Conservation (phyloP, 2,329 filamentous ascomycete genomes). For the Colletotrichum sidae region DNA sequence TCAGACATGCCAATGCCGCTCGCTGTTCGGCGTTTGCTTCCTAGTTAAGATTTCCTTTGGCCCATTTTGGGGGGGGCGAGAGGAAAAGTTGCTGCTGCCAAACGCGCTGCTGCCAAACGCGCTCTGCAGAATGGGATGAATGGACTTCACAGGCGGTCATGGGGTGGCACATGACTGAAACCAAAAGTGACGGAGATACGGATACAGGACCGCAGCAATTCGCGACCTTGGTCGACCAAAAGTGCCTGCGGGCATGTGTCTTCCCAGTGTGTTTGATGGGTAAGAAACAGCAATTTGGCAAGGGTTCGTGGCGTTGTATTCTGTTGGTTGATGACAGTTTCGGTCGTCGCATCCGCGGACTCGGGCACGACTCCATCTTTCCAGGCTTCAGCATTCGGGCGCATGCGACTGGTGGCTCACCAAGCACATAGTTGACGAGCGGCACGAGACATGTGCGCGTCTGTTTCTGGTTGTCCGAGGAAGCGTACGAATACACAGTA, state of each 20-base stretch:
- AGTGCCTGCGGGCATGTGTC: neutral
- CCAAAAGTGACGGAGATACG: too few species aligned
- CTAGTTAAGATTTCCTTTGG: too few species aligned
- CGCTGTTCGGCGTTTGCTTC: too few species aligned
- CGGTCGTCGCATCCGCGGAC: slow-evolving; percentile 18
- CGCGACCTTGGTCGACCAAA: too few species aligned
- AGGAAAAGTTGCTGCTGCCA: too few species aligned
- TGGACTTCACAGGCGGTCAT: too few species aligned
- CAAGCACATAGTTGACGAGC: slow-evolving; percentile 19
- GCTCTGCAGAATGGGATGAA: too few species aligned
- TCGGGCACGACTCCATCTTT: slow-evolving; percentile 32
- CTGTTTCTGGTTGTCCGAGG: neutral
- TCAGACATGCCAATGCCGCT: too few species aligned
- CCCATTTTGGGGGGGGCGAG: too few species aligned
- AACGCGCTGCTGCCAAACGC: too few species aligned
- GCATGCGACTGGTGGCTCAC: slow-evolving; percentile 22
- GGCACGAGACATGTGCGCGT: slow-evolving; percentile 16
- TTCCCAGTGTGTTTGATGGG: slow-evolving; percentile 9
- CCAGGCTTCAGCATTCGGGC: slow-evolving; percentile 34
- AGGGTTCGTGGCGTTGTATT: neutral
- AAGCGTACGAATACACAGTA: neutral
- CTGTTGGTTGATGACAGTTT: slow-evolving; percentile 17
- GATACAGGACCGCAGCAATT: too few species aligned
- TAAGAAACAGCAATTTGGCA: slow-evolving; percentile 4
- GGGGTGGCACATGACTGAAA: too few species aligned